A percentile compares a stretch with the other conserved stretches of the same genome.
Conservation (phyloP, 129 eudicot genomes). For the Smallanthus sonchifolius region DNA sequence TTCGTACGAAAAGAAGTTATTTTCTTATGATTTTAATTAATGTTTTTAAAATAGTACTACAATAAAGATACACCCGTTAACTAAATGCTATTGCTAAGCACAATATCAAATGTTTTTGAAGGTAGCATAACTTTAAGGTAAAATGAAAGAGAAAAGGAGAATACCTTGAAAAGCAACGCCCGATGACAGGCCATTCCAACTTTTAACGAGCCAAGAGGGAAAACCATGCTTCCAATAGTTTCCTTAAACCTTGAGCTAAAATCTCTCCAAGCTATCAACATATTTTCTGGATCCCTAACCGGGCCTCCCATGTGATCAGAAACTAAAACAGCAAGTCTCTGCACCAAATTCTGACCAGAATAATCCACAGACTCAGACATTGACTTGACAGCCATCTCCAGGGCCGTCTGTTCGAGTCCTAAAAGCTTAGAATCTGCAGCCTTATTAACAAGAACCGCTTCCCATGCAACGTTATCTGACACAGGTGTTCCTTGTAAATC, state of each 20-base stretch:
- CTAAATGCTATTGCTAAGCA: neutral
- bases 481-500: constrained; percentile 68
- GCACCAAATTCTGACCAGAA: constrained; percentile 38
- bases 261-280: constrained; percentile 79
- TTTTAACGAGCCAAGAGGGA: constrained; percentile 87
- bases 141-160: neutral
- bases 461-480: constrained; percentile 71
- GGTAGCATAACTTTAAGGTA: neutral
- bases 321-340: constrained; percentile 72
- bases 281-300: constrained; percentile 72
- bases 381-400: constrained; percentile 49
- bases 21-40: neutral
- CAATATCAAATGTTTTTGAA: neutral
- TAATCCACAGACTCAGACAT: constrained; percentile 44
- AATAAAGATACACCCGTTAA: neutral
- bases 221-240: constrained; percentile 75
- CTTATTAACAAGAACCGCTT: constrained; percentile 77
- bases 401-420: constrained; percentile 58
- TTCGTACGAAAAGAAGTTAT: neutral
- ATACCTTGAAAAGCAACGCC: constrained; percentile 89
- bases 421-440: constrained; percentile 62
- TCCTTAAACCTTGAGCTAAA: constrained; percentile 47
- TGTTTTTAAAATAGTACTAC: neutral
- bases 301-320: constrained; percentile 96
- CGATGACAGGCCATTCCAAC: constrained; percentile 94